Conservation (phyloP, 768 basidiomycete species). For the Psilocybe cyanescens region DNA sequence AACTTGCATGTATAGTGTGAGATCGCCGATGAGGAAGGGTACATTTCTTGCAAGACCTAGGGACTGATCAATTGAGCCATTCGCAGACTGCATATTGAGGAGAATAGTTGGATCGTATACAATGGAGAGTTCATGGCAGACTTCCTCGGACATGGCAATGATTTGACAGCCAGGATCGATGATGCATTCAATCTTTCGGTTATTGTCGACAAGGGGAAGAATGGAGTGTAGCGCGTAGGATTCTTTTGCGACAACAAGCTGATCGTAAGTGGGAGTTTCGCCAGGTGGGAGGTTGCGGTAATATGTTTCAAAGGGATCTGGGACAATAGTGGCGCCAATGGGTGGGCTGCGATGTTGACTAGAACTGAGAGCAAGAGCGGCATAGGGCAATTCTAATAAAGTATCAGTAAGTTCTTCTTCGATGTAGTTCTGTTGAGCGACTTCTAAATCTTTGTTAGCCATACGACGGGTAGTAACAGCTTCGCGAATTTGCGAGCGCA, state of each 20-base stretch:
- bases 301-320: slow-evolving; percentile 10
- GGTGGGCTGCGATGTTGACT: slow-evolving; percentile 12
- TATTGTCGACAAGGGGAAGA: slow-evolving; percentile 22
- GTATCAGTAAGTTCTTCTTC: not conserved
- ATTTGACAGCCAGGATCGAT: slow-evolving; percentile 23
- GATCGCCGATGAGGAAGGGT: slow-evolving; percentile 21
- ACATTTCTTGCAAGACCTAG: slow-evolving; percentile 29
- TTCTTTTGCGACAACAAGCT: slow-evolving; percentile 25
- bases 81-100: slow-evolving; percentile 28
- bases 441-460: not conserved
- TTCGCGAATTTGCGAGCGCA: slow-evolving; percentile 19
- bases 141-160: slow-evolving; percentile 12
- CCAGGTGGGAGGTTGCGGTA: slow-evolving; percentile 14
- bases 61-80: slow-evolving; percentile 21
- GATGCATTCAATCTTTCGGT: slow-evolving; percentile 22
- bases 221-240: slow-evolving; percentile 23
- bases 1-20: slow-evolving; percentile 29
- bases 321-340: slow-evolving; percentile 1
- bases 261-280: slow-evolving; percentile 6
- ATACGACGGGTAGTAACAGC: slow-evolving; percentile 16
- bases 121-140: not conserved
- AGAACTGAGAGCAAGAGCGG: not conserved
- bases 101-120: slow-evolving; percentile 8
- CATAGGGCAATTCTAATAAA: too few species aligned
- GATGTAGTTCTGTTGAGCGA: not conserved